Percentiles rank a stretch among this genome's conserved stretches.
These are phyloP conservation scores for Aspergillus olivimuriae DNA, from an alignment of 495 filamentous ascomycete species.

Conservation along the genomic window DNA sequence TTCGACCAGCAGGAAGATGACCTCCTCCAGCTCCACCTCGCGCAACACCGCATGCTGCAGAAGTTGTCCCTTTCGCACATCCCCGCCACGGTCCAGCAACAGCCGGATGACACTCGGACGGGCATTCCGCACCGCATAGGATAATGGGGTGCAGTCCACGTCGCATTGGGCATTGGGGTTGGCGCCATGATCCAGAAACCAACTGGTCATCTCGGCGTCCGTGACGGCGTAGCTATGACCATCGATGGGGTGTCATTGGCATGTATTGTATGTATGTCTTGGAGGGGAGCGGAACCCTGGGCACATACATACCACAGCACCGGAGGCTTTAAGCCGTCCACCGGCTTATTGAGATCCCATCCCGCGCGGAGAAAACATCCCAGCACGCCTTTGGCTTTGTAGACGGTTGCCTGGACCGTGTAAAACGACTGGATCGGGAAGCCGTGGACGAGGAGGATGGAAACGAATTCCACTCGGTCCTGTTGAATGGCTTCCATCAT, in stretches of 20 bases:
- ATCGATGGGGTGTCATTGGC: constrained; percentile 1
- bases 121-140: constrained; percentile 11
- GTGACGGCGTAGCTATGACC: constrained; percentile 10
- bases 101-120: constrained; percentile 9
- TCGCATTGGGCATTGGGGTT: constrained; percentile 16
- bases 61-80: constrained; percentile 15
- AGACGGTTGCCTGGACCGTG: constrained; percentile 39
- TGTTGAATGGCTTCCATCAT: constrained; percentile 11
- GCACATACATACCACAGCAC: constrained; percentile 12
- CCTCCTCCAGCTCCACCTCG: constrained; percentile 2
- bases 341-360: constrained; percentile 16
- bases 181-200: constrained; percentile 21
- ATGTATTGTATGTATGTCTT: too few relatives aligned
- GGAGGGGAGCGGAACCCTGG: neutral
- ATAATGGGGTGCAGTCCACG: constrained; percentile 14
- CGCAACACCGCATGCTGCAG: constrained; percentile 16
- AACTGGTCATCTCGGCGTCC: constrained; percentile 18
- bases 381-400: constrained; percentile 52
- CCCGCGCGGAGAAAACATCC: constrained; percentile 10
- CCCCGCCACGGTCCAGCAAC: constrained; percentile 9
- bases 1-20: constrained; percentile 9
- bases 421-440: constrained; percentile 24
- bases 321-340: constrained; percentile 8
- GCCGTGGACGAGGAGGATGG: constrained; percentile 64
- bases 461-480: constrained; percentile 29